A percentile compares a stretch with the other conserved stretches of the same genome.
phyloP scores from a whole-genome alignment of 768 basidiomycete species.

The Tylopilus rubrobrunneus region DNA sequence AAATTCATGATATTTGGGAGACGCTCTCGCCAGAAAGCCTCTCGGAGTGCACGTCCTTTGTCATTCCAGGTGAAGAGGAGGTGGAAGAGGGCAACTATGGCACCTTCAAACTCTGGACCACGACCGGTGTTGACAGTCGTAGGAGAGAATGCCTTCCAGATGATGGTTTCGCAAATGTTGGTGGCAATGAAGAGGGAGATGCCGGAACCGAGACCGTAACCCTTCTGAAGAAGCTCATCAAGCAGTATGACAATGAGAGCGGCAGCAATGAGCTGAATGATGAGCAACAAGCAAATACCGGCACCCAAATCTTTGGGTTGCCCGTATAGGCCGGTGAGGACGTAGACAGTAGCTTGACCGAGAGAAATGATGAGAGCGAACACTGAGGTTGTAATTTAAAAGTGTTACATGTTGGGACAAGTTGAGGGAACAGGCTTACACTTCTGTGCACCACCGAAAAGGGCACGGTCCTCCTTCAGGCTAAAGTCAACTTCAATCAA shows the following conservation, averaged over 20 bases:
- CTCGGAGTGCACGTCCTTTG: slow-evolving; percentile 93
- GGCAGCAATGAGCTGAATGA: slow-evolving; percentile 92
- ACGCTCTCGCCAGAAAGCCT: slow-evolving; percentile 97
- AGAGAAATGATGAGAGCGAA: slow-evolving; percentile 96
- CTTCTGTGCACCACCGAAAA: slow-evolving; percentile 97
- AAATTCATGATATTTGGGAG: slow-evolving; percentile 98
- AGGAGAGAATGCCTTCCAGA: slow-evolving; percentile 99
- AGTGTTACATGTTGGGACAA: background rate
- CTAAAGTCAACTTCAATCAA: slow-evolving; percentile 97
- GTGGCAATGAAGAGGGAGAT: slow-evolving; percentile 99
- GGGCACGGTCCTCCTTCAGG: slow-evolving; percentile 93
- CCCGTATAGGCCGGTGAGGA: slow-evolving; percentile 94
- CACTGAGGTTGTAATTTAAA: slow-evolving; percentile 45
- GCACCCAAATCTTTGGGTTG: slow-evolving; percentile 91
- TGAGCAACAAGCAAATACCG: slow-evolving; percentile 93
- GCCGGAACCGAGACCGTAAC: slow-evolving; percentile 97
- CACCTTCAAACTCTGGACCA: slow-evolving; percentile 97
- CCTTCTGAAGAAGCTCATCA: slow-evolving; percentile 98
- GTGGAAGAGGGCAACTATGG: slow-evolving; percentile 94
- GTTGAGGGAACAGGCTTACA: slow-evolving; percentile 46
- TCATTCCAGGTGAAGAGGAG: slow-evolving; percentile 98
- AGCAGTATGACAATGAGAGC: slow-evolving; percentile 96
- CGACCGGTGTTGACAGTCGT: slow-evolving; percentile 98
- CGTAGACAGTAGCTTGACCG: slow-evolving; percentile 96
- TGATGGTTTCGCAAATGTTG: slow-evolving; percentile 99